Evolutionary conservation across 2,329 filamentous ascomycete genomes (phyloP), one percentile per base, ranked within the genome.

Genomic region (Xylariales sp.): DNA sequence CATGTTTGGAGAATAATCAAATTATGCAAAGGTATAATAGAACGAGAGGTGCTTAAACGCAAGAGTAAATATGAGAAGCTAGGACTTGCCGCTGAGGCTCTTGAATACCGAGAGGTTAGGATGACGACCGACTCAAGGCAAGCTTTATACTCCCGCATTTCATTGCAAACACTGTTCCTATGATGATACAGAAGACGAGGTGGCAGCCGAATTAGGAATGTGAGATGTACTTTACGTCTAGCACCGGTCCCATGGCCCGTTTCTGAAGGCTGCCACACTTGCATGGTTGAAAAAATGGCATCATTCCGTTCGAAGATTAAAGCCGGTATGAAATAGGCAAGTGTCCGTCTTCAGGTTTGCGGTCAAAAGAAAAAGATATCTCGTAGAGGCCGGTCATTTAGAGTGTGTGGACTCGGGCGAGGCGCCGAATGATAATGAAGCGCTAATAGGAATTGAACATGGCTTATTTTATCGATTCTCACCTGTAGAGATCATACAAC

Each of bases 191-290:
- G 48, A 50, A 30, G 55, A 57, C 55, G 56, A 61, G 50, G 30
- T 61, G 32, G 18, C 46, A 57, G 16, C 65, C 62, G n/a, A 54
- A 68, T 48, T 68, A 68, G 65, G 65, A 61, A 68, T 65, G 65
- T 68, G 62, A 56, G 16, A 68, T 56, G 56, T 58, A 30, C 53
- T 23, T 32, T 58, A 39, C 36, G 32, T 43, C 41, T 53, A 61
- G 23, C 36, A 48, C 10, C n/a, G 32, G 53, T 12, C 34, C 59
- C 12, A n/a, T 5, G 54, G 18, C 12, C 48, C 43, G 8, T 60
- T 50, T 23, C 34, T 23, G 16, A 60, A 60, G 55, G 65, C 12
- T 64, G 43, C 34, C 54, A 63, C 34, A 43, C 54, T 59, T 64
- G 14, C 55, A 49, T 54, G 65, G 48, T 54, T n/a, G 36, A 39